Conservation (phyloP, 2,329 filamentous ascomycete genomes). For the Cladophialophora immunda region DNA sequence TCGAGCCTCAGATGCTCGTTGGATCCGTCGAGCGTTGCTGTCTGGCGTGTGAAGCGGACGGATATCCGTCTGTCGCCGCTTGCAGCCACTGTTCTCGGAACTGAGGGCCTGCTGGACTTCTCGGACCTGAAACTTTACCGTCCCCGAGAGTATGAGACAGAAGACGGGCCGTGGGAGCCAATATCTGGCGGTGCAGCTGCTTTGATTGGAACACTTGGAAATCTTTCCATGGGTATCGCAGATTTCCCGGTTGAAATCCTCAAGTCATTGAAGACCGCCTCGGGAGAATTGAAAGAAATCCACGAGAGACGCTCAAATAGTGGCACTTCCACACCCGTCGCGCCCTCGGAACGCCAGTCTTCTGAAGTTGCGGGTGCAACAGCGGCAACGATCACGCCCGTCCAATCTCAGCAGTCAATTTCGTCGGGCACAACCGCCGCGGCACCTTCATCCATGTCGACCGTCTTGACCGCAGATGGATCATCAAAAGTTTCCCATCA, state of each 20-base stretch:
- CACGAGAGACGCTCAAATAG: slow-evolving; percentile 30
- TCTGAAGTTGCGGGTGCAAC: slow-evolving; percentile 10
- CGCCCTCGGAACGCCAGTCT: slow-evolving; percentile 12
- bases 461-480: slow-evolving; percentile 32
- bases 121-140: slow-evolving; percentile 74
- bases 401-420: background rate
- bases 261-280: slow-evolving; percentile 47
- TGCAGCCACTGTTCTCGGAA: slow-evolving; percentile 74
- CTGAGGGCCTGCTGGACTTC: slow-evolving; percentile 71
- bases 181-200: slow-evolving; percentile 79
- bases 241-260: slow-evolving; percentile 70
- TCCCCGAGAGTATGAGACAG: slow-evolving; percentile 75
- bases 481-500: slow-evolving; percentile 17
- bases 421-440: background rate
- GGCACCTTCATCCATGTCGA: slow-evolving; percentile 30
- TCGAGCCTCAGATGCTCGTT: slow-evolving; percentile 75
- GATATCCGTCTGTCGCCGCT: slow-evolving; percentile 74
- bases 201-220: slow-evolving; percentile 81
- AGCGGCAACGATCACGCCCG: slow-evolving; percentile 6
- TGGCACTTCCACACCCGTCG: slow-evolving; percentile 23
- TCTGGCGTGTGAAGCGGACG: slow-evolving; percentile 77
- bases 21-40: slow-evolving; percentile 72
- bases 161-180: slow-evolving; percentile 80
- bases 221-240: slow-evolving; percentile 81
- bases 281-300: slow-evolving; percentile 39